Base-by-base conservation (phyloP, 768 basidiomycete genomes). In the Tremella mesenterica region DNA sequence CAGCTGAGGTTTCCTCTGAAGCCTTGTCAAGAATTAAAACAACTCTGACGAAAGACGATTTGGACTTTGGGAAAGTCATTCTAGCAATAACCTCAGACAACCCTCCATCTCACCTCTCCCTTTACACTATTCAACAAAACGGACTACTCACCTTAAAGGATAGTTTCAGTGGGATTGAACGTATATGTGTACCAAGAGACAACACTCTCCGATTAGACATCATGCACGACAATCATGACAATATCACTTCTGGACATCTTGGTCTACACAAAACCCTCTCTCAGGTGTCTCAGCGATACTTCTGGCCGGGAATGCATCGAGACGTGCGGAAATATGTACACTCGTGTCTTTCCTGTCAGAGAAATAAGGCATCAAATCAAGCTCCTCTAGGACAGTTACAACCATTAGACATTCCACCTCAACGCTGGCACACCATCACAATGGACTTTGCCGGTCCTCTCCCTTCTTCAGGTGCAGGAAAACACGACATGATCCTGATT, bases 241-340 rank as follows among this genome's bases (percentile, higher is more conserved):
- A 59, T 20, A 59, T 69, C 2, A 45, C 73, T 21, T 69, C 71
- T 20, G 77, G 79, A 20, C 79, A 80, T 50, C 75, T 71, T 5
- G 78, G 79, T 2, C 64, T 58, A 7, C 57, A 50, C 3, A 58
- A 61, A 10, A 79, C 78, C 0, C 53, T 65, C 12, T 54, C 67
- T 3, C 53, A 73, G 3, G 56, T 80, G 3, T 36, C 33, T 0
- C 61, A 18, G 18, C 33, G 18, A 36, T 36, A 10, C 33, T 36
- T 36, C 18, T 36, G 33, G 33, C 33, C 33, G 18, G 33, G 33
- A 10, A 10, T 36, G 10, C 33, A 36, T 18, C 10, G 18, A 36
- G 33, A 36, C 18, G 33, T 36, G 33, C 10, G 33, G 33, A 36
- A 10, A 36, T 36, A 36, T 36, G 33, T 36, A 36, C 33, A 18